Evolutionary conservation across 176 grass and related monocot species (phyloP), one percentile per base, ranked within the genome.

Genomic region (Zea mays): DNA sequence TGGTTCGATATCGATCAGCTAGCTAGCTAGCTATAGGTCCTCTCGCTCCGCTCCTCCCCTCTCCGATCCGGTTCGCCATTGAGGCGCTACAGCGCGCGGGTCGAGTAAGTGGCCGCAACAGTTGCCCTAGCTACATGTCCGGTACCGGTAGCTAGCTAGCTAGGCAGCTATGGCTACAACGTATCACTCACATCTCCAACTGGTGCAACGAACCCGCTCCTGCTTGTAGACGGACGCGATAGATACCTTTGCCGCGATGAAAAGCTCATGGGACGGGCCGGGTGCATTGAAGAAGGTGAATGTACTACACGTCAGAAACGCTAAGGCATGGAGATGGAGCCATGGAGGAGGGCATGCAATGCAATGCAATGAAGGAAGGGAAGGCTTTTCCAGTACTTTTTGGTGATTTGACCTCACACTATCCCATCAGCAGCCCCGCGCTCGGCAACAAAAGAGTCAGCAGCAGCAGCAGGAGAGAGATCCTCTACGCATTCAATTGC

Each of bases 361-460:
- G 27, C 27, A 82, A 27, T 27, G 27, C 27, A 27, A 27, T 27
- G 27, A 27, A 27, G 1, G 65, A 92, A 85, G 76, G 20, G 67
- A 81, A 81, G 73, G 65, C 80, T 77, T 86, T 79, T 73, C 8
- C 77, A 85, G 72, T 73, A 81, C 84, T 81, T 93, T 89, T 89
- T 84, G 62, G 12, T 89, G 90, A 93, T 89, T 93, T 93, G 90
- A 93, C 90, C 90, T 89, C 90, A 87, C 90, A 89, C 81, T 80
- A 84, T 89, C 87, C 82, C 87, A 89, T 89, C 87, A 81, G 27
- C 27, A 27, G n/a, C 51, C 19, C 60, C 60, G 27, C 81, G 77
- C 90, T 86, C 84, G 59, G 69, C 85, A 87, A 85, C 90, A 82
- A 86, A 67, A 73, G 60, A 67, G 75, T 27, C 20, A 60, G 57